phyloP scores from a whole-genome alignment of 2,329 filamentous ascomycete species.

The Periconia macrospinosa region DNA sequence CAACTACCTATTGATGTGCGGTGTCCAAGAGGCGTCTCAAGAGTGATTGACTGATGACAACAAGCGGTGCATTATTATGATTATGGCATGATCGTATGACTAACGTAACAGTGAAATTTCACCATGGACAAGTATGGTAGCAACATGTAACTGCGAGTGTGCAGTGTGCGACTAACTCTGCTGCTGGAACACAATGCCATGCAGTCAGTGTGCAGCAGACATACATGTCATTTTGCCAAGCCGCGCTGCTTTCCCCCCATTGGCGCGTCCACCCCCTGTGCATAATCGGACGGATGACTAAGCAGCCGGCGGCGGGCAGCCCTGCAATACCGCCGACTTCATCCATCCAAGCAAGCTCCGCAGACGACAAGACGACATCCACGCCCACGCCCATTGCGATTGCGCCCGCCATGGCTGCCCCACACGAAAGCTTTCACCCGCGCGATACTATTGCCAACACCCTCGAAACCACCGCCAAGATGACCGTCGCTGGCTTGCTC shows the following conservation, averaged over 20 bases:
- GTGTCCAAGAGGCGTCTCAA: too few relatives aligned
- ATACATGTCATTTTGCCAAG: not conserved
- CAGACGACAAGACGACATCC: slow-evolving; percentile 8
- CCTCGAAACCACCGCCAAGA: slow-evolving; percentile 65
- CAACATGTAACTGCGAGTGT: too few relatives aligned
- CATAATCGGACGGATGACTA: not conserved
- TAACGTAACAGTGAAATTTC: too few relatives aligned
- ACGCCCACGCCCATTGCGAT: slow-evolving; percentile 22
- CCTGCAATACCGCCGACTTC: slow-evolving; percentile 17
- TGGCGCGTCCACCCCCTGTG: too few relatives aligned
- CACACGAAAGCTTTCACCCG: slow-evolving; percentile 60
- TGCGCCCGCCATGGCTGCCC: slow-evolving; percentile 41
- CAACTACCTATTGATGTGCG: too few relatives aligned
- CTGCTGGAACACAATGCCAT: too few relatives aligned
- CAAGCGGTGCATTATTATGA: too few relatives aligned
- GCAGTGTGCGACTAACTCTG: too few relatives aligned
- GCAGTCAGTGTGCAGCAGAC: too few relatives aligned
- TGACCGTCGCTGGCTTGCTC: slow-evolving; percentile 69
- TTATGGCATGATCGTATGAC: too few relatives aligned
- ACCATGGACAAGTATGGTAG: too few relatives aligned
- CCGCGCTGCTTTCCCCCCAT: too few relatives aligned
- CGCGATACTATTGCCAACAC: slow-evolving; percentile 73
- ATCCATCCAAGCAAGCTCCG: slow-evolving; percentile 14
- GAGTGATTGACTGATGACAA: not conserved
- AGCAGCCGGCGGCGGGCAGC: slow-evolving; percentile 1